A percentile compares a stretch with the other conserved stretches of the same genome.
These are phyloP conservation scores for Phytophthora sp. DNA, from an alignment of 352 stramenopile genomes.

Conservation along the genomic window DNA sequence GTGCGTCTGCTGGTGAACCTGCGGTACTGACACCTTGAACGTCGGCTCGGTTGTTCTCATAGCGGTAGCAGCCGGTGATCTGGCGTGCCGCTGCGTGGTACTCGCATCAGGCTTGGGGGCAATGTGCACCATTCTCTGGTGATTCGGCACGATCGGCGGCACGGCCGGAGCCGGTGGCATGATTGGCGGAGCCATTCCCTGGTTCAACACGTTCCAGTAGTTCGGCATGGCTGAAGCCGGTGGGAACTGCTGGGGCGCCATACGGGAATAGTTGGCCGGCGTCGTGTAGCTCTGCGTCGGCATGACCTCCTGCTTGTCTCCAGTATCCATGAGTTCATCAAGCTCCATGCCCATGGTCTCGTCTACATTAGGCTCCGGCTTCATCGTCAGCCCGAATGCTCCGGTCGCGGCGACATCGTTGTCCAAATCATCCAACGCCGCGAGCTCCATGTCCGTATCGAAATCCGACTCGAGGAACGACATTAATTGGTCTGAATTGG, in stretches of 20 bases:
- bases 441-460: slow-evolving; percentile 74
- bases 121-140: slow-evolving; percentile 74
- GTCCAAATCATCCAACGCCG: slow-evolving; percentile 57
- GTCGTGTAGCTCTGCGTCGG: background rate
- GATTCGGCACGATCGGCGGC: slow-evolving; percentile 23
- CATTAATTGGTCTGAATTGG: slow-evolving; percentile 53
- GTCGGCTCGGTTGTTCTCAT: slow-evolving; percentile 15
- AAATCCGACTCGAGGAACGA: slow-evolving; percentile 64
- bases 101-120: slow-evolving; percentile 66
- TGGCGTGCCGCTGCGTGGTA: slow-evolving; percentile 21
- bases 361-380: slow-evolving; percentile 33
- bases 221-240: slow-evolving; percentile 79
- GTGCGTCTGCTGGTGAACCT: slow-evolving; percentile 11
- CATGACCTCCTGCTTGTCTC: slow-evolving; percentile 26
- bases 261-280: slow-evolving; percentile 24
- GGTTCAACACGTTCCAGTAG: slow-evolving; percentile 89
- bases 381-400: slow-evolving; percentile 15
- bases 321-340: slow-evolving; percentile 29
- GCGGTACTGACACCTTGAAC: slow-evolving; percentile 21
- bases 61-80: slow-evolving; percentile 9
- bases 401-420: background rate
- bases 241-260: slow-evolving; percentile 54
- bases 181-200: slow-evolving; percentile 49
- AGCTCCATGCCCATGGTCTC: slow-evolving; percentile 45
- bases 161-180: slow-evolving; percentile 33